These are phyloP conservation scores for Podila verticillata DNA, from an alignment of 192 early-diverging fungal species.

Conservation along the genomic window DNA sequence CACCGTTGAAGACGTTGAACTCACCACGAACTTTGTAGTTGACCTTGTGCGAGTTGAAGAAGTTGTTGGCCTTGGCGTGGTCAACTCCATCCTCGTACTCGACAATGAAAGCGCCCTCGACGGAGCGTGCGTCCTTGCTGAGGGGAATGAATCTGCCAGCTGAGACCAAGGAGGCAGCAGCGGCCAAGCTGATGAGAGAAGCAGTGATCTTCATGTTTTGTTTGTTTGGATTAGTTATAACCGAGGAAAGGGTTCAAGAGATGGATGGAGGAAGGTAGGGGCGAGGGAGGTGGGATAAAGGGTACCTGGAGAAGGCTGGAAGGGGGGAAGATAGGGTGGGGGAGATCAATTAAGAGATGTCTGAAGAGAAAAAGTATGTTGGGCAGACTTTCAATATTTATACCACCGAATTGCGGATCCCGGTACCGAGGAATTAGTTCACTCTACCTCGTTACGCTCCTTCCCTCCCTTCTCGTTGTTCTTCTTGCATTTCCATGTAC, in stretches of 20 bases:
- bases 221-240: conserved; percentile 1
- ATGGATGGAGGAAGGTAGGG: not conserved
- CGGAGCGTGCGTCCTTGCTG: not conserved
- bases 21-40: conserved; percentile 38
- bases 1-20: conserved; percentile 56
- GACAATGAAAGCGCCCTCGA: conserved; percentile 1
- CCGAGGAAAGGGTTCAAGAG: not conserved
- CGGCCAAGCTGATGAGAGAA: not conserved
- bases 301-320: not conserved
- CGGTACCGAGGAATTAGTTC: no score
- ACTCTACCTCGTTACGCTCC: no score
- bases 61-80: conserved; percentile 11
- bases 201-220: conserved; percentile 4
- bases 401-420: no score
- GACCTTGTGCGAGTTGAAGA: conserved; percentile 11
- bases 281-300: not conserved
- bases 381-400: no score
- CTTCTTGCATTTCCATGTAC: no score
- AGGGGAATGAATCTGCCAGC: conserved; percentile 1
- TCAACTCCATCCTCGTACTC: conserved; percentile 6
- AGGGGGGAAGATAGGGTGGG: not conserved
- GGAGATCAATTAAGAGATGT: not conserved
- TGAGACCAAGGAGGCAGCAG: not conserved
- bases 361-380: not conserved
- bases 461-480: no score